phyloP scores from a whole-genome alignment of 208 protist species.

The Trichomonas tenax region DNA sequence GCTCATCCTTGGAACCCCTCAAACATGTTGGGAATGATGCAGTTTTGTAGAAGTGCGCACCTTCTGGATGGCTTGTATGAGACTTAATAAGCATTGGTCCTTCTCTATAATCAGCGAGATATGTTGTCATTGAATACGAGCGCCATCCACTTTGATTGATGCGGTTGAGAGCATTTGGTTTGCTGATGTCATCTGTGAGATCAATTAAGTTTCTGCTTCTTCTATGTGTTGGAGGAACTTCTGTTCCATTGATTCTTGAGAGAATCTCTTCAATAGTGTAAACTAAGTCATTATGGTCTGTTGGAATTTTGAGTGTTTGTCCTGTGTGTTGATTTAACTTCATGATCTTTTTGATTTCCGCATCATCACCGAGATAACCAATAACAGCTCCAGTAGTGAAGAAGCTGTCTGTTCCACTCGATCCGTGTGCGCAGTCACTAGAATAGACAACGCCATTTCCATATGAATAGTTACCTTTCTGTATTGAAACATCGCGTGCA shows the following conservation, averaged over 20 bases:
- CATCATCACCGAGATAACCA: background rate
- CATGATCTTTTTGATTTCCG: background rate
- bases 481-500: background rate
- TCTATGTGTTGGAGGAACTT: background rate
- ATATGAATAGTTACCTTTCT: background rate
- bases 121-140: background rate
- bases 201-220: background rate
- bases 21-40: background rate
- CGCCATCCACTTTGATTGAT: background rate
- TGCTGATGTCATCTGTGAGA: background rate
- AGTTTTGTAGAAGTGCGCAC: background rate
- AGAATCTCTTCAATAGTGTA: background rate
- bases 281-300: background rate
- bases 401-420: background rate
- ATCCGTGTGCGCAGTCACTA: background rate
- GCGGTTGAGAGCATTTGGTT: background rate
- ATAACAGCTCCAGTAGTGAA: background rate
- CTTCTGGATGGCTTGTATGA: background rate
- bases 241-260: background rate
- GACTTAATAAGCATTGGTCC: background rate
- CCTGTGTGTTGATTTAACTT: background rate
- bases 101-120: background rate
- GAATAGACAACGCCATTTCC: background rate
- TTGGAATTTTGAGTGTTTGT: background rate
- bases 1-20: background rate